Percentiles rank a stretch among this genome's conserved stretches.
phyloP scores from a whole-genome alignment of 1,284 basidiomycete genomes.

The Ustilago xerochloae region DNA sequence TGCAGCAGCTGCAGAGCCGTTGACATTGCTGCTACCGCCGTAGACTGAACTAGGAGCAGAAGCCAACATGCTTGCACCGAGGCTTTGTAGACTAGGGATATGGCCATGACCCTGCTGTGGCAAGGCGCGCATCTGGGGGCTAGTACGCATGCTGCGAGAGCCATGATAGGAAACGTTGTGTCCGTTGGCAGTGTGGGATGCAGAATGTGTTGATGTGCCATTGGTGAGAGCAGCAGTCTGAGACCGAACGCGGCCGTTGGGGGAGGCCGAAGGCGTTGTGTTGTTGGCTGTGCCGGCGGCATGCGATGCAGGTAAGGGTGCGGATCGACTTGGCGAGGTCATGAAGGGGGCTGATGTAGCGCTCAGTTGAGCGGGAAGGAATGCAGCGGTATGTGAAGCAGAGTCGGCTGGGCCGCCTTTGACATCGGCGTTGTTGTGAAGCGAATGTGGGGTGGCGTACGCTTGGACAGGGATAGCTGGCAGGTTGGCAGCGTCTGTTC shows the following conservation, averaged over 20 bases:
- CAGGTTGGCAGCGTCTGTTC: conserved; percentile 16
- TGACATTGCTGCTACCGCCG: neutral
- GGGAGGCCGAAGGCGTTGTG: conserved; percentile 17
- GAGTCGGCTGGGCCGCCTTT: neutral
- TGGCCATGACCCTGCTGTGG: conserved; percentile 27
- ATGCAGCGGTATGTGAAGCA: neutral
- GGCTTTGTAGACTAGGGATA: conserved; percentile 18
- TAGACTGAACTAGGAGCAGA: conserved; percentile 26
- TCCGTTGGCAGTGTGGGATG: conserved; percentile 10
- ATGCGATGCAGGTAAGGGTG: conserved; percentile 21
- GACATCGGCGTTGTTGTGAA: neutral
- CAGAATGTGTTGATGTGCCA: conserved; percentile 11
- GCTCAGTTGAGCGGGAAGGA: conserved; percentile 13
- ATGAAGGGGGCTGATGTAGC: conserved; percentile 15
- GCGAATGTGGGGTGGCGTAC: conserved; percentile 2
- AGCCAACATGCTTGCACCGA: conserved; percentile 15
- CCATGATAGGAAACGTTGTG: conserved; percentile 22
- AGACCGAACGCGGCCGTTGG: conserved; percentile 34
- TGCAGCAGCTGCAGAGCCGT: neutral
- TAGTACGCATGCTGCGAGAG: conserved; percentile 38
- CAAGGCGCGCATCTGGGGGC: conserved; percentile 43
- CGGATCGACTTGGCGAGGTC: conserved; percentile 33
- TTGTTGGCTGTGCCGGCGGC: neutral
- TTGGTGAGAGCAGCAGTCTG: conserved; percentile 36
- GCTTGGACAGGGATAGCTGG: conserved; percentile 34